Percentiles rank a stretch among this genome's conserved stretches.
phyloP scores from a whole-genome alignment of 1,284 basidiomycete genomes.

The Ganoderma boninense region DNA sequence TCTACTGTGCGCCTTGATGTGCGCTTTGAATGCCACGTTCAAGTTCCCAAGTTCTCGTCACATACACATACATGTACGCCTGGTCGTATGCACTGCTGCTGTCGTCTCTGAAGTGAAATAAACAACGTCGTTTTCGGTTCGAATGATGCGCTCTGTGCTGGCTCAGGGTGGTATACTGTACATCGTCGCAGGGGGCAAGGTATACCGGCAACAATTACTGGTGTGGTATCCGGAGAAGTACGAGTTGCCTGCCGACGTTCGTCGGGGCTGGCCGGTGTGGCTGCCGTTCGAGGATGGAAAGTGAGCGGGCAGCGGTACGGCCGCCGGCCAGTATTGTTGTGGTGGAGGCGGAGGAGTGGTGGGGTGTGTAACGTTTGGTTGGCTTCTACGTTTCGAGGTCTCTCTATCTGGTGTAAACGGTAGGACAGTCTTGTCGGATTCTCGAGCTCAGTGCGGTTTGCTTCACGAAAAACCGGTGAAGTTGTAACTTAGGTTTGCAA shows the following conservation, averaged over 20 bases:
- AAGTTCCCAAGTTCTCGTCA: neutral
- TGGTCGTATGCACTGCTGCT: neutral
- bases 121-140: neutral
- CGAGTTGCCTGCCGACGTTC: neutral
- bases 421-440: neutral
- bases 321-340: neutral
- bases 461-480: neutral
- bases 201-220: no score
- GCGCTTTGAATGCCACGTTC: neutral
- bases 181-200: neutral
- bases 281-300: neutral
- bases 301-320: neutral
- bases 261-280: slow-evolving; percentile 4
- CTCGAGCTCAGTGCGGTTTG: neutral
- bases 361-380: neutral
- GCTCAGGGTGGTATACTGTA: no score
- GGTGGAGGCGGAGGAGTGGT: neutral
- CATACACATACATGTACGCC: neutral
- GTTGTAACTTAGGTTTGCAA: no score
- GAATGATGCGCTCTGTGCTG: neutral
- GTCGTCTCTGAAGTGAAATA: neutral
- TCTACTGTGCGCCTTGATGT: slow-evolving; percentile 4
- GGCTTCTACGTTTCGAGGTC: neutral
- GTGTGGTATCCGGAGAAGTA: slow-evolving; percentile 2
- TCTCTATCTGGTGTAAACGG: neutral